A percentile compares a stretch with the other conserved stretches of the same genome.
Conservation (phyloP, 192 early-diverging fungal species). For the Linnemannia exigua region DNA sequence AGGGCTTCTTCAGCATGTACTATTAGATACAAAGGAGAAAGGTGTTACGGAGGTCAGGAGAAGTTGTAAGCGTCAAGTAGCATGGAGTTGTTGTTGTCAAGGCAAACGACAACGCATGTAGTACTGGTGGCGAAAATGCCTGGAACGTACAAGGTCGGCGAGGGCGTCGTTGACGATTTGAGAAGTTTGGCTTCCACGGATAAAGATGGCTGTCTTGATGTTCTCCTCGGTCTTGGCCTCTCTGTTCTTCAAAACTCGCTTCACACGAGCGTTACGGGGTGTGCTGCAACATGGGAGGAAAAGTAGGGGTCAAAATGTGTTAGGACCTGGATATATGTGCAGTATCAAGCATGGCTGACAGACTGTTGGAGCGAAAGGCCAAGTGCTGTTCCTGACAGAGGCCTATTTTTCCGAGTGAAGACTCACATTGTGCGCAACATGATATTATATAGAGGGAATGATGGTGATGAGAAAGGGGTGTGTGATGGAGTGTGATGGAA, state of each 20-base stretch:
- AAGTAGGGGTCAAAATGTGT: neutral
- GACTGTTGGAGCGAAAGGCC: neutral
- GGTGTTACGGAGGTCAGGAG: neutral
- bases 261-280: slow-evolving; percentile 90
- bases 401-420: neutral
- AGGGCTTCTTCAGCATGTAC: slow-evolving; percentile 91
- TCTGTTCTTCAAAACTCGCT: slow-evolving; percentile 87
- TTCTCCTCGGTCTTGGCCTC: slow-evolving; percentile 94
- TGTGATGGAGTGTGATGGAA: slow-evolving; percentile 6
- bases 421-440: slow-evolving; percentile 53
- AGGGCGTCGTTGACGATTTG: slow-evolving; percentile 88
- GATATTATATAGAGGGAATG: slow-evolving; percentile 11
- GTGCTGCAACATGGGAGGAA: slow-evolving; percentile 63
- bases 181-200: slow-evolving; percentile 89
- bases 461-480: no score
- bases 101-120: neutral
- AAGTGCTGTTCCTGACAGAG: neutral
- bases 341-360: no score
- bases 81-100: neutral
- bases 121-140: neutral
- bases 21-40: slow-evolving; percentile 31
- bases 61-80: neutral
- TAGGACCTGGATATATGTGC: neutral
- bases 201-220: slow-evolving; percentile 90
- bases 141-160: slow-evolving; percentile 83